Conservation (phyloP, 1,284 basidiomycete species). For the Pulchroboletus neoregius region DNA sequence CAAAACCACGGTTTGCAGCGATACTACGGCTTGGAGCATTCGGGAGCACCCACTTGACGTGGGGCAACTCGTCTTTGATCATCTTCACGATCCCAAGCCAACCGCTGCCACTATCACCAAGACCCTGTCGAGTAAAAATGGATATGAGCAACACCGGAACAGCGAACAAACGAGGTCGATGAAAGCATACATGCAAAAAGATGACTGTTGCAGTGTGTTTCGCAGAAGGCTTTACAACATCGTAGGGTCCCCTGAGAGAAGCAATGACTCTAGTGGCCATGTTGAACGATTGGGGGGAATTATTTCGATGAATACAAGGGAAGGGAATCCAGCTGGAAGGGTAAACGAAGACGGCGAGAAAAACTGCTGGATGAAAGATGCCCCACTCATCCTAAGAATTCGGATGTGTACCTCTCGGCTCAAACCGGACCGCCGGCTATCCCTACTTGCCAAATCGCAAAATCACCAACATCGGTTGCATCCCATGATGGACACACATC, state of each 20-base stretch:
- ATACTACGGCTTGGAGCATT: slow-evolving; percentile 45
- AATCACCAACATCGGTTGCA: not conserved
- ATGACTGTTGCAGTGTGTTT: slow-evolving; percentile 86
- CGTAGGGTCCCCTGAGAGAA: slow-evolving; percentile 32
- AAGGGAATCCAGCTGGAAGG: not conserved
- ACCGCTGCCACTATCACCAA: slow-evolving; percentile 72
- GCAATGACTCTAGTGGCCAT: slow-evolving; percentile 29
- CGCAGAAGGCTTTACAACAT: slow-evolving; percentile 50
- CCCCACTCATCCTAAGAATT: slow-evolving; percentile 2
- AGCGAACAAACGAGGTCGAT: slow-evolving; percentile 6
- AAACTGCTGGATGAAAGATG: not conserved
- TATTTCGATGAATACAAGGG: not conserved
- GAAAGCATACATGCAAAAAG: slow-evolving; percentile 71
- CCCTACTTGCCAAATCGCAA: slow-evolving; percentile 2
- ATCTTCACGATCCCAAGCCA: slow-evolving; percentile 77
- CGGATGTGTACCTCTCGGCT: slow-evolving; percentile 19
- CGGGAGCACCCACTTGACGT: slow-evolving; percentile 77
- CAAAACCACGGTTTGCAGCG: slow-evolving; percentile 57
- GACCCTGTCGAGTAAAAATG: slow-evolving; percentile 44
- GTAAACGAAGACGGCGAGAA: slow-evolving; percentile 2
- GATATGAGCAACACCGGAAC: slow-evolving; percentile 5
- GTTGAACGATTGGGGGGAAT: slow-evolving; percentile 21
- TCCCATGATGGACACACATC: slow-evolving; percentile 20
- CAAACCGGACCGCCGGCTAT: slow-evolving; percentile 22
- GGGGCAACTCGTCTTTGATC: slow-evolving; percentile 54